Conservation (phyloP, 2,329 filamentous ascomycete genomes). For the Cadophora sp. region DNA sequence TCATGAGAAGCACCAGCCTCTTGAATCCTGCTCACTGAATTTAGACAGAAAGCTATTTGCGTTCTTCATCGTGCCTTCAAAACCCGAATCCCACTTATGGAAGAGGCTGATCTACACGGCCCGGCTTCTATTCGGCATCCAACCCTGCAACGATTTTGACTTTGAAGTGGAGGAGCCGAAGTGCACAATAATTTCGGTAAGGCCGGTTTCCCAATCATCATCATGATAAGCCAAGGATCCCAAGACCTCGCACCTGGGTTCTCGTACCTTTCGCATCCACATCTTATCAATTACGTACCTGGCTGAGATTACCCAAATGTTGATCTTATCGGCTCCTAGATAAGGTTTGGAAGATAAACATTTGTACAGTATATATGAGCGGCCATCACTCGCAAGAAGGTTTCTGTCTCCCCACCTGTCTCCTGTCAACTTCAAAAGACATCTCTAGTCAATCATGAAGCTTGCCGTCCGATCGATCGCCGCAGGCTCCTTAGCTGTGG, state of each 20-base stretch:
- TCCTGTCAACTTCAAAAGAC: neutral
- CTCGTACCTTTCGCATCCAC: neutral
- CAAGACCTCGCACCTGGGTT: neutral
- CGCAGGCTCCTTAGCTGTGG: neutral
- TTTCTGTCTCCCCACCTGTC: neutral
- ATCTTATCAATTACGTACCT: conserved; percentile 13
- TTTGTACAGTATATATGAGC: neutral
- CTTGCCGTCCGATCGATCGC: conserved; percentile 7
- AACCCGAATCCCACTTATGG: neutral
- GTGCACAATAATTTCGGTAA: neutral
- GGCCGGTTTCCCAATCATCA: neutral
- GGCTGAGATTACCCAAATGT: neutral
- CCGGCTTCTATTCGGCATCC: neutral
- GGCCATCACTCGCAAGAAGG: neutral
- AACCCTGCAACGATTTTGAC: neutral
- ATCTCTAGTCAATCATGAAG: conserved; percentile 16
- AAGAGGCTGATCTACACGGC: neutral
- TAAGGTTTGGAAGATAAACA: neutral
- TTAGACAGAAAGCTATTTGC: neutral
- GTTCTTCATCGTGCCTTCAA: neutral
- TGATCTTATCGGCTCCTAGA: neutral
- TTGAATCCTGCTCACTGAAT: neutral
- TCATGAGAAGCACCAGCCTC: neutral
- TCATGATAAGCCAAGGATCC: conserved; percentile 10
- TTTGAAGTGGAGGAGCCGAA: conserved; percentile 8